Conservation (phyloP, 768 basidiomycete species). For the Lentinula guzmanii region DNA sequence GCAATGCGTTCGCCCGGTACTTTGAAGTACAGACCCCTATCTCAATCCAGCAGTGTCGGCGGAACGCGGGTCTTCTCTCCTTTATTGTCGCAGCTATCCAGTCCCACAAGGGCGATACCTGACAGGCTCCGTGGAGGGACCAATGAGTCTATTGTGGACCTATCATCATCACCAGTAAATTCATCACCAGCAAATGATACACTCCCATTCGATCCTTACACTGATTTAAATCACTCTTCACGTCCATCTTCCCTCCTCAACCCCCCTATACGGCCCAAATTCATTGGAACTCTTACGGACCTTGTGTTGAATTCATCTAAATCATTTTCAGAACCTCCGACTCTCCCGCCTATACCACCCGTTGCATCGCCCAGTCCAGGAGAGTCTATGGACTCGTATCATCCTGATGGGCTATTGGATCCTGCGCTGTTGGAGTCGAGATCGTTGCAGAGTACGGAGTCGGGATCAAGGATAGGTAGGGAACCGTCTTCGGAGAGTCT, state of each 20-base stretch:
- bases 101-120: neutral
- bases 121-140: neutral
- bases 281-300: constrained; percentile 1
- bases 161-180: neutral
- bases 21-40: neutral
- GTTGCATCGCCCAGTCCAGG: neutral
- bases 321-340: neutral
- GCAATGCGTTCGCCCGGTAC: neutral
- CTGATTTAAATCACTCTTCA: neutral
- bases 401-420: neutral
- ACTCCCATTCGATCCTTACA: neutral
- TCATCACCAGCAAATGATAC: neutral
- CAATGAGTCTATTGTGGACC: neutral
- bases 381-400: constrained; percentile 4
- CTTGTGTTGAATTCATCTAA: neutral
- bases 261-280: constrained; percentile 1
- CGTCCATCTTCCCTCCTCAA: constrained; percentile 2
- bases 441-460: neutral
- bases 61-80: neutral
- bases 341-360: neutral
- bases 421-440: neutral
- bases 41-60: neutral
- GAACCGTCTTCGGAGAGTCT: neutral
- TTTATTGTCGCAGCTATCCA: neutral
- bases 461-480: neutral